A percentile compares a stretch with the other conserved stretches of the same genome.
These are phyloP conservation scores for Yarrowia sp. DNA, from an alignment of 805 yeast species.

Conservation along the genomic window DNA sequence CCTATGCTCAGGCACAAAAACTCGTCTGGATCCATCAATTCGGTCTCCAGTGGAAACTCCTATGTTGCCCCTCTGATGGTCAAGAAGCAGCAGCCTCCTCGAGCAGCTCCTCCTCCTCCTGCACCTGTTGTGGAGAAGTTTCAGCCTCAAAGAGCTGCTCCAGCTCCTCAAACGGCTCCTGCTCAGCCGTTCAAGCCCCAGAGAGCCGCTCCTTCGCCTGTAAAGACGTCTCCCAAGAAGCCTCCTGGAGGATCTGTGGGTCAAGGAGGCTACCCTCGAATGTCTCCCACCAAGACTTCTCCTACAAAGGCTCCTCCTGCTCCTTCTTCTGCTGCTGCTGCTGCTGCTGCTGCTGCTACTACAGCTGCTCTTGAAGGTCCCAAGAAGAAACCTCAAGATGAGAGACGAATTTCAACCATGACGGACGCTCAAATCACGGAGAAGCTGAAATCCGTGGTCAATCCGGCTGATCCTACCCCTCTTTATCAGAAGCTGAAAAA, in stretches of 20 bases:
- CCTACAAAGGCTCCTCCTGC: slow-evolving; percentile 21
- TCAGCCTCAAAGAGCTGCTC: slow-evolving; percentile 17
- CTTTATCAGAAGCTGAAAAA: slow-evolving; percentile 54
- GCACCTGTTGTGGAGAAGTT: background rate
- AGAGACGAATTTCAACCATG: slow-evolving; percentile 58
- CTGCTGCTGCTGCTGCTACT: slow-evolving; percentile 45
- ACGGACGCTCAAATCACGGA: slow-evolving; percentile 86
- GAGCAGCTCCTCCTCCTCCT: background rate
- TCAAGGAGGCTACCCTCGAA: slow-evolving; percentile 5
- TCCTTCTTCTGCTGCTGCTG: slow-evolving; percentile 36
- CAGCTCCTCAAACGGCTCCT: background rate
- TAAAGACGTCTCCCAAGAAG: slow-evolving; percentile 10
- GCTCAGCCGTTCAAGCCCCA: slow-evolving; percentile 23
- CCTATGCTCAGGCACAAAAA: slow-evolving; percentile 22
- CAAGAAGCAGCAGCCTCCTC: slow-evolving; percentile 4
- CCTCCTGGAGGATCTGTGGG: background rate
- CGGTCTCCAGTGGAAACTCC: background rate
- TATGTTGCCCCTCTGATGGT: slow-evolving; percentile 24
- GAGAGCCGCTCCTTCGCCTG: slow-evolving; percentile 17
- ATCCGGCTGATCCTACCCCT: slow-evolving; percentile 81
- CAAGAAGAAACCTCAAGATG: slow-evolving; percentile 42
- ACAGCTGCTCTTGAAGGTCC: slow-evolving; percentile 33
- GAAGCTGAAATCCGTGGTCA: slow-evolving; percentile 77
- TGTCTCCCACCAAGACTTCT: slow-evolving; percentile 9
- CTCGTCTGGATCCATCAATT: background rate